Percentiles rank a stretch among this genome's conserved stretches.
Evolutionary conservation across 495 filamentous ascomycete genomes (phyloP).

Genomic region (Hypoxylon lienhwacheense): DNA sequence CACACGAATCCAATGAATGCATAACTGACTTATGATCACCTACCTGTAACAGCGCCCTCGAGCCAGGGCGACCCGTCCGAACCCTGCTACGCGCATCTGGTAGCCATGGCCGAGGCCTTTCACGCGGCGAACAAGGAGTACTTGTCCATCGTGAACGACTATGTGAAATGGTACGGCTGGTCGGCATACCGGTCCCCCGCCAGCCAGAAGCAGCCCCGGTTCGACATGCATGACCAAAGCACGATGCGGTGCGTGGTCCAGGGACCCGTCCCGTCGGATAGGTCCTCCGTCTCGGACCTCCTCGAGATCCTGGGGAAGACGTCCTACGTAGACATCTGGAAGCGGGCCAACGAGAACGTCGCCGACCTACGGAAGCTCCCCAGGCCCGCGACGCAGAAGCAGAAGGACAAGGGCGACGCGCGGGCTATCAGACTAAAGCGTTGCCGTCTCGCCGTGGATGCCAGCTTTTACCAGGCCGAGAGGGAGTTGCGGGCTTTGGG

Average conservation of each 20-base stretch:
- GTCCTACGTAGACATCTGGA: constrained; percentile 21
- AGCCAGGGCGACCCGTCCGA: no score
- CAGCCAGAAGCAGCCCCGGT: constrained; percentile 2
- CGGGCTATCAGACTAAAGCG: constrained; percentile 8
- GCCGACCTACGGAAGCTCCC: constrained; percentile 5
- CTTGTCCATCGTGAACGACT: constrained; percentile 10
- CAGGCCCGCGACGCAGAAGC: constrained; percentile 2
- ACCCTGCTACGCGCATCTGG: no score
- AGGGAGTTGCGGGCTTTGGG: constrained; percentile 7
- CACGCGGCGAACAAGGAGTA: constrained; percentile 16
- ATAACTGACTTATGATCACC: no score
- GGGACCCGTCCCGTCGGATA: neutral
- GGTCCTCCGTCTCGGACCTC: neutral
- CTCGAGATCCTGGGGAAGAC: constrained; percentile 2
- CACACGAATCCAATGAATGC: no score
- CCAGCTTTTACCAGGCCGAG: neutral
- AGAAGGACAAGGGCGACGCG: constrained; percentile 1
- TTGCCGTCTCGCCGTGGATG: constrained; percentile 2
- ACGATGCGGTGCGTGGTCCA: neutral
- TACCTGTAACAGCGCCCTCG: no score
- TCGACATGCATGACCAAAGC: neutral
- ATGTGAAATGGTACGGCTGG: constrained; percentile 12
- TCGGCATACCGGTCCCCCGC: no score
- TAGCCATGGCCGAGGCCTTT: constrained; percentile 12
- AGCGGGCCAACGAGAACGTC: constrained; percentile 17